Evolutionary conservation across 1,284 basidiomycete species (phyloP), one percentile per base, ranked within the genome.

Genomic region (Amylostereum areolatum): DNA sequence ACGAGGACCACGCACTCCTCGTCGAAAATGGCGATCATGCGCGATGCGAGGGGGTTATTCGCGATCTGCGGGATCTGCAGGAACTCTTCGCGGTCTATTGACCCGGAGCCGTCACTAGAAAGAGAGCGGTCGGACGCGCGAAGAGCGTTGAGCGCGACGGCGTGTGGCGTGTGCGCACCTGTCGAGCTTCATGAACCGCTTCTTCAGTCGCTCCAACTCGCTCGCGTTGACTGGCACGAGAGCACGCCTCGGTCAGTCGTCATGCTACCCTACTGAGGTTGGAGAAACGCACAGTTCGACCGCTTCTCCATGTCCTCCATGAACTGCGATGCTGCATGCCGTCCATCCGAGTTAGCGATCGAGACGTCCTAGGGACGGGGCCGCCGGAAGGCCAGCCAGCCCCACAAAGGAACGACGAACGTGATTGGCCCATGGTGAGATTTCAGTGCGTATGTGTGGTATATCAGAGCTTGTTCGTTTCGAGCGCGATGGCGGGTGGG

Each of bases 11-110:
- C 91, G 68, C 60, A 97, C 94, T 99, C 95, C 71, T 97, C 93
- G 63, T 99, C 96, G 64, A 99, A 99, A 63, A 99, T 99, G 47
- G 95, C 95, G 62, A 99, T 99, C 90, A 99, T 92, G 47, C 96
- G 83, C 48, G 91, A 92, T 43, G 97, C 94, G 44, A 99, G 74
- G 1, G 96, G 97, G 69, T 99, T 99, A 57, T 93, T 96, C 31
- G 96, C 96, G 62, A 99, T 98, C 69, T 97, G 93, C 0, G 97
- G 96, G 74, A 99, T 97, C 74, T 96, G 94, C 47, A 99, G 74
- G 69, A 99, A 99, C 71, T 99, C 96, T 62, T 98, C 95, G 50
- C 92, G 90, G 77, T 98, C 96, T 67, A 99, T 97, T 25, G 93
- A 94, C 50, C 97, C 96, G 18, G 92, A 96, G 35, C 94, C 93